phyloP scores from a whole-genome alignment of 2,329 filamentous ascomycete genomes.

The Trichoderma pleuroti region DNA sequence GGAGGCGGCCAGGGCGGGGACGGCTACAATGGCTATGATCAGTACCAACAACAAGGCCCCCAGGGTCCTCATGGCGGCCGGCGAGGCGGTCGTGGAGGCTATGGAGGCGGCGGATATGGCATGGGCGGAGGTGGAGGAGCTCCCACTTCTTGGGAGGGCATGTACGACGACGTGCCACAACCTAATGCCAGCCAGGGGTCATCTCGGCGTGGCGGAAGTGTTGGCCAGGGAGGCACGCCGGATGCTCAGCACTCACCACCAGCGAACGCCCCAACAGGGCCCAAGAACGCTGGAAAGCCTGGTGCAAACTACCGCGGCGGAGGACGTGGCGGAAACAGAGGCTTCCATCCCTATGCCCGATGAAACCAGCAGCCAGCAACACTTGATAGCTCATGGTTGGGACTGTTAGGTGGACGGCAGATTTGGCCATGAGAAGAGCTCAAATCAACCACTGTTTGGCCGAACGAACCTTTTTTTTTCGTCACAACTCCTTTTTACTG shows the following conservation, averaged over 20 bases:
- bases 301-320: slow-evolving; percentile 93
- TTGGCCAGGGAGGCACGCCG: slow-evolving; percentile 38
- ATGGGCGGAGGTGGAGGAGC: slow-evolving; percentile 51
- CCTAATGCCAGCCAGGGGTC: slow-evolving; percentile 58
- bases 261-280: slow-evolving; percentile 76
- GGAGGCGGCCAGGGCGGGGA: slow-evolving; percentile 28
- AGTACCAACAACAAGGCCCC: slow-evolving; percentile 49
- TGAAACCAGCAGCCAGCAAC: slow-evolving; percentile 21
- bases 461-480: background rate
- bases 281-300: slow-evolving; percentile 89
- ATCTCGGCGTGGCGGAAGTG: slow-evolving; percentile 41
- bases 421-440: background rate
- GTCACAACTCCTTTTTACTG: background rate
- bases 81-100: slow-evolving; percentile 26
- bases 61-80: slow-evolving; percentile 25
- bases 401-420: background rate
- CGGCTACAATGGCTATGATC: slow-evolving; percentile 32
- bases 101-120: slow-evolving; percentile 28
- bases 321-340: slow-evolving; percentile 69
- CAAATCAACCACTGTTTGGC: background rate
- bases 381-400: background rate
- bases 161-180: slow-evolving; percentile 95
- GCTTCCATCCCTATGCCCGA: slow-evolving; percentile 72
- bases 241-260: slow-evolving; percentile 48
- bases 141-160: slow-evolving; percentile 91